Conservation (phyloP, 257 asterid species). For the Phtheirospermum japonicum region DNA sequence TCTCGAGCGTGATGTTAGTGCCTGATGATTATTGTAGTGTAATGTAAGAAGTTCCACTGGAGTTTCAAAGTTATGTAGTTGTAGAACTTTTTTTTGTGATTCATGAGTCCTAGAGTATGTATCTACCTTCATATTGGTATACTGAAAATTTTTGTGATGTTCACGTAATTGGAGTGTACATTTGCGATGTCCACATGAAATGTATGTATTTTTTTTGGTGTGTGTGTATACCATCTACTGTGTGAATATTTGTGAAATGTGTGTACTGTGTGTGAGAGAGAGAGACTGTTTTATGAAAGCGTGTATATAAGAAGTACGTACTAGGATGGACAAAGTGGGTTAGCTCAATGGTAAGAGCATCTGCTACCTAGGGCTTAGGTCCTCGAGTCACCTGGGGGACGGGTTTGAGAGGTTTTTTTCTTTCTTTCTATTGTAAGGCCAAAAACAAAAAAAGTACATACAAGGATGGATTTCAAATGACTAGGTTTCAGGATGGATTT, state of each 20-base stretch:
- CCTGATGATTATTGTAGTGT: constrained; percentile 24
- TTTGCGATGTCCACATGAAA: not conserved
- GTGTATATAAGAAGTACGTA: not conserved
- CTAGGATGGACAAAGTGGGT: not conserved
- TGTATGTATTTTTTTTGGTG: not conserved
- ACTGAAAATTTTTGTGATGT: not conserved
- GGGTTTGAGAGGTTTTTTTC: too few species aligned
- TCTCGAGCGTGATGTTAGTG: constrained; percentile 21
- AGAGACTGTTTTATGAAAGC: not conserved
- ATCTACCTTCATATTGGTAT: constrained; percentile 8
- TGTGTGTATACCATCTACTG: not conserved
- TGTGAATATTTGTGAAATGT: not conserved
- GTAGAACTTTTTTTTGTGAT: not conserved
- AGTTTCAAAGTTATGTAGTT: constrained; percentile 16
- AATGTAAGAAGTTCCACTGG: constrained; percentile 1
- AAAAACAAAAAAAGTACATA: too few species aligned
- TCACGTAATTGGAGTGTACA: not conserved
- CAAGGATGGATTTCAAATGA: not conserved
- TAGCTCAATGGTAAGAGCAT: too few species aligned
- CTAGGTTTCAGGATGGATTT: not conserved
- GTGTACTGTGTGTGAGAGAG: not conserved
- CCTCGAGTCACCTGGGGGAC: too few species aligned
- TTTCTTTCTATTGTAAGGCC: too few species aligned
- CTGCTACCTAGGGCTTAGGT: too few species aligned
- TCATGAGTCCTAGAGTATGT: constrained; percentile 8